Evolutionary conservation across 2,329 filamentous ascomycete species (phyloP), one percentile per base, ranked within the genome.

Genomic region (Penicillium brevicompactum): DNA sequence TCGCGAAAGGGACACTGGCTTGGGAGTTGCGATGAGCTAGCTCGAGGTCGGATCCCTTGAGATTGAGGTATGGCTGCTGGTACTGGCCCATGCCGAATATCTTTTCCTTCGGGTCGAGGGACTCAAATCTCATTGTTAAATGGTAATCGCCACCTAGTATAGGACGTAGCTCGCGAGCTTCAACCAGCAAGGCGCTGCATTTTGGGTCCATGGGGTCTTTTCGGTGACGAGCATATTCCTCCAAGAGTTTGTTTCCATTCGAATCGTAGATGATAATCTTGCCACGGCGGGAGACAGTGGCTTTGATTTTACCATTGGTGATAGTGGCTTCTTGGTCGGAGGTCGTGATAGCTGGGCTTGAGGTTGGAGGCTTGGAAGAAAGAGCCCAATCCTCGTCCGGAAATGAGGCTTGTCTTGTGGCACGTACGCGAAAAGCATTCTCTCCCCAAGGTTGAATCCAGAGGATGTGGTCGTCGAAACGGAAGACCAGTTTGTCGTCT

Each of bases 61-160:
- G 75, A 64, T 88, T 78, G n/a, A 88, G 73, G 49, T 76, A 79
- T 0, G 83, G 82, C 60, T 88, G 85, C 63, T 88, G 86, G 56
- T 88, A 88, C 69, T 88, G 86, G 0, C 86, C 86, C 85, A 88
- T 88, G 18, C 86, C 86, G 62, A 80, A 88, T n/a, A 88, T 82
- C 64, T 81, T 83, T 67, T 88, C 86, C 16, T 81, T 73, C 0
- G 73, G 70, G 50, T 81, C 69, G 49, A 82, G 65, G 1, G 80
- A 82, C 66, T 88, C 85, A 50, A 88, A 79, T 0, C 86, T 77
- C 60, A 80, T 74, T 0, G 83, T 87, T 8, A 87, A 71, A 49
- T 84, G 79, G 63, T 83, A 87, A 51, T 82, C 78, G 40, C 78
- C 77, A 5, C 83, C 83, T 0, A 77, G 69, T 2, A 80, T 77